Evolutionary conservation across 805 yeast species (phyloP), one percentile per base, ranked within the genome.

Genomic region (Lachancea thermotolerans): DNA sequence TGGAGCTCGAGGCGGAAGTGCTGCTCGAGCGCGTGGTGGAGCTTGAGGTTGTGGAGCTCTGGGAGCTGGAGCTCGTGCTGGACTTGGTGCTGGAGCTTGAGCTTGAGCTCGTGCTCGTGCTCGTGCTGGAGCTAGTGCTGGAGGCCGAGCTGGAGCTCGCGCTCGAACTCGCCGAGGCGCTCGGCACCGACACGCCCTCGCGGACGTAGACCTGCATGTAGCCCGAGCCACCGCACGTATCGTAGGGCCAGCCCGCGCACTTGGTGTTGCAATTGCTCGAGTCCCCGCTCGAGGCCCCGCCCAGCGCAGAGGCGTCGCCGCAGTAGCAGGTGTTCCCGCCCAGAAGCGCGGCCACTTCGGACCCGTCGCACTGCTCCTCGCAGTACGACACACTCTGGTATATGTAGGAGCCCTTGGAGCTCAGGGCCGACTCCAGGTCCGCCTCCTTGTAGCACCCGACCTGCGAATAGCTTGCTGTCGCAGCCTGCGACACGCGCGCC

Each of bases 351-450:
- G 74, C 74, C 15, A 72, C 69, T 16, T 68, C 64, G 55, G 64
- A 67, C 8, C 74, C 73, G 45, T 64, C 53, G 64, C 96, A 82
- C 49, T 69, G 67, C 7, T 56, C 51, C 47, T 70, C 67, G 62
- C 93, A 83, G 56, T 76, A 67, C 7, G 74, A 68, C 14, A 79
- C 73, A 8, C 88, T 73, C 64, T 85, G 90, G 58, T 67, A 82
- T 1, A 62, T 65, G 59, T 75, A 76, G 2, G 70, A 55, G 28
- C 82, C 85, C 49, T 68, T 60, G 3, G 66, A 62, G 2, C 59
- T 42, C 21, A 68, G 52, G 1, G 54, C 49, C 1, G 57, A 33
- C 39, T 48, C 31, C 12, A 68, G 40, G 12, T 58, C 61, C 4
- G 56, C 44, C 5, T 58, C 42, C 6, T 57, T 50, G 46, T 62